A percentile compares a stretch with the other conserved stretches of the same genome.
phyloP scores from a whole-genome alignment of 2,329 filamentous ascomycete genomes.

The Trichoderma endophyticum region DNA sequence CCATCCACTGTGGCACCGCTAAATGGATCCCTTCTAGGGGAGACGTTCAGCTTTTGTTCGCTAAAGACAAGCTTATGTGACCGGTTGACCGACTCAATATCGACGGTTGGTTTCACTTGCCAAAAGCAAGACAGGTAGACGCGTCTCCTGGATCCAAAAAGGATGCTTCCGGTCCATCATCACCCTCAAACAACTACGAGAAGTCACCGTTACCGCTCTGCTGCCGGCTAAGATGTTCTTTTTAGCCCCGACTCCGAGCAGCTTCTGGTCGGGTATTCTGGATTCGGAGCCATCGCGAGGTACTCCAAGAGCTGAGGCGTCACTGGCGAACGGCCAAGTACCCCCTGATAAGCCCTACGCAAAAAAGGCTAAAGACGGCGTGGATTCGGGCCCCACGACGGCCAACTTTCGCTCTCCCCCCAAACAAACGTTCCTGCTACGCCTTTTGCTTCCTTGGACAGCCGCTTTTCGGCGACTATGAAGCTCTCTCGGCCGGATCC shows the following conservation, averaged over 20 bases:
- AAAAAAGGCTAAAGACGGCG: neutral
- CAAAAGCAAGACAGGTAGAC: neutral
- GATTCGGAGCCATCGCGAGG: neutral
- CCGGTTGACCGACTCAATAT: neutral
- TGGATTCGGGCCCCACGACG: neutral
- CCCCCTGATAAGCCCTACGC: neutral
- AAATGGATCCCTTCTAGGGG: neutral
- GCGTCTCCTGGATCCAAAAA: neutral
- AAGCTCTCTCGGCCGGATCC: constrained; percentile 25
- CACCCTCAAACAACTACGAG: neutral
- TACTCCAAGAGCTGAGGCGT: neutral
- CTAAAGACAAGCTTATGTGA: neutral
- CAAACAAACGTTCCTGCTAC: neutral
- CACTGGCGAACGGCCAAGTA: neutral
- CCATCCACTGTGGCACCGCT: constrained; percentile 5
- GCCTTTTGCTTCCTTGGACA: neutral
- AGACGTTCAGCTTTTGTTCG: neutral
- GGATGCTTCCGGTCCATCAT: neutral
- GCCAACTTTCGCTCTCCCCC: constrained; percentile 1
- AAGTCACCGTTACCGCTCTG: neutral
- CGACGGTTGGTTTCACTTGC: neutral
- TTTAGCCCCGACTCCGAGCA: neutral
- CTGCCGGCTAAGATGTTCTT: neutral
- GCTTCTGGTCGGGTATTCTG: neutral
- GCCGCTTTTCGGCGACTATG: constrained; percentile 12